Percentiles rank a stretch among this genome's conserved stretches.
phyloP scores from a whole-genome alignment of 768 basidiomycete genomes.

The Tephrocybe sp. region DNA sequence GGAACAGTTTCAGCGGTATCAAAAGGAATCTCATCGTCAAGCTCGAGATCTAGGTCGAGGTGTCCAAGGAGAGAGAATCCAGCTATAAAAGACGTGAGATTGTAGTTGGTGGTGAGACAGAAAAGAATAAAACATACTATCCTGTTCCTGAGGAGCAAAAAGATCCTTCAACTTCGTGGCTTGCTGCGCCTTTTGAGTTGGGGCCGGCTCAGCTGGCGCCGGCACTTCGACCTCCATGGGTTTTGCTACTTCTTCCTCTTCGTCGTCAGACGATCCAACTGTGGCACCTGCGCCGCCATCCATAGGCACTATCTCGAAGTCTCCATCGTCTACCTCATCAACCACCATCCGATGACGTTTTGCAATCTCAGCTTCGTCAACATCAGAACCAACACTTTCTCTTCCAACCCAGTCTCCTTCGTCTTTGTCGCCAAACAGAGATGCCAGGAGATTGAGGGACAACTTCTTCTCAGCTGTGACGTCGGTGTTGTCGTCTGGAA shows the following conservation, averaged over 20 bases:
- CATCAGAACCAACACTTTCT: conserved; percentile 57
- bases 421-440: conserved; percentile 48
- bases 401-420: conserved; percentile 57
- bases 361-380: conserved; percentile 35
- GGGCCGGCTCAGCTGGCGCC: conserved; percentile 2
- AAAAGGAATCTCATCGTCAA: conserved; percentile 17
- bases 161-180: conserved; percentile 60
- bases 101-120: neutral
- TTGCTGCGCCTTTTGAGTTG: conserved; percentile 11
- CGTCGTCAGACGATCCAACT: conserved; percentile 1
- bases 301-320: conserved; percentile 15
- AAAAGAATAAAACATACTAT: conserved; percentile 41
- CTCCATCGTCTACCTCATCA: conserved; percentile 23
- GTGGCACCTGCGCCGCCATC: neutral
- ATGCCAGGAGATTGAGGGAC: conserved; percentile 45
- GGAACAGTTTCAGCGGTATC: conserved; percentile 11
- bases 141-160: conserved; percentile 67
- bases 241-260: conserved; percentile 13
- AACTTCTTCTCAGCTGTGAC: conserved; percentile 43
- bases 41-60: conserved; percentile 56
- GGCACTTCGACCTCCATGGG: conserved; percentile 14
- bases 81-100: conserved; percentile 27
- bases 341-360: conserved; percentile 22
- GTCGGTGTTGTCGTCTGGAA: conserved; percentile 23
- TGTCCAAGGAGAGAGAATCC: conserved; percentile 77